phyloP scores from a whole-genome alignment of 306 rosid genomes.

The Prunus mira region DNA sequence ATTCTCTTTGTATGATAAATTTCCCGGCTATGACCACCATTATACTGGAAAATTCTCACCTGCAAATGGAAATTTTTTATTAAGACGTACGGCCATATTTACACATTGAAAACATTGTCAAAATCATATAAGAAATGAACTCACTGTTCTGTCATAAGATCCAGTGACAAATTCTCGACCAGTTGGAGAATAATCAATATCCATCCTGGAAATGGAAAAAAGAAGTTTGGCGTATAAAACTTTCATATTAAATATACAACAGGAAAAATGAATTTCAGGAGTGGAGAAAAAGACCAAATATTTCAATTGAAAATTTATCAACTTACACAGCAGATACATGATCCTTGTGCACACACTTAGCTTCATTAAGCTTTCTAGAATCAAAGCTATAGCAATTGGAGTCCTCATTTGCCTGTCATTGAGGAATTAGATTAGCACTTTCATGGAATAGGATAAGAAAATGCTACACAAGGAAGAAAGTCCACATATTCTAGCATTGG shows the following conservation, averaged over 20 bases:
- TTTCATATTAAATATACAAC: neutral
- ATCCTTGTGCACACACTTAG: constrained; percentile 85
- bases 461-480: constrained; percentile 8
- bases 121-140: constrained; percentile 29
- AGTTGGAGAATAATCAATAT: constrained; percentile 92
- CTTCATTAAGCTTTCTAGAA: constrained; percentile 65
- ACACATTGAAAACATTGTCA: neutral
- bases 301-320: constrained; percentile 5
- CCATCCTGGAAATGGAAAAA: constrained; percentile 57
- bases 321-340: constrained; percentile 96
- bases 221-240: neutral
- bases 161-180: constrained; percentile 99
- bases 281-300: neutral
- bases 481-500: neutral
- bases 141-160: constrained; percentile 94
- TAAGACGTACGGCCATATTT: neutral
- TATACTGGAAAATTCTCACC: constrained; percentile 79
- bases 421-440: constrained; percentile 7
- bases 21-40: constrained; percentile 95
- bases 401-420: constrained; percentile 86
- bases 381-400: constrained; percentile 81
- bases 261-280: neutral
- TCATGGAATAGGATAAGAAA: neutral
- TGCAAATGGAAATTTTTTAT: constrained; percentile 24
- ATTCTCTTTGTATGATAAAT: constrained; percentile 89